Evolutionary conservation across 345 rosid species (phyloP).

Genomic region (Erysimum cheiranthoides): DNA sequence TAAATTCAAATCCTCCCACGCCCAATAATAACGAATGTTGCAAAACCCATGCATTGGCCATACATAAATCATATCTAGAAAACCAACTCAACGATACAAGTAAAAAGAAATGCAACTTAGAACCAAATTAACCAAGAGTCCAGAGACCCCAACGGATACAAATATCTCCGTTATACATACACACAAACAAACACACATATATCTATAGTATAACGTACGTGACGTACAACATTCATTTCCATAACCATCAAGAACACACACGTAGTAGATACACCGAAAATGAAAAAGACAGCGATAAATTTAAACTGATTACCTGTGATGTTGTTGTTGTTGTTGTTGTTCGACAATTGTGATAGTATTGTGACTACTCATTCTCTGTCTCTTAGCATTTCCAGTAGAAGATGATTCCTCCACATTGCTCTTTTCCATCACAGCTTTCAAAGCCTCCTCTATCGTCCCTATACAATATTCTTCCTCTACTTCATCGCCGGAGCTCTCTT

Average conservation of each 20-base stretch:
- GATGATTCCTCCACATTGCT: conserved; percentile 66
- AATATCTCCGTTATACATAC: conserved; percentile 43
- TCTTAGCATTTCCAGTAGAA: conserved; percentile 79
- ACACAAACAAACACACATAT: conserved; percentile 42
- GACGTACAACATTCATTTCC: conserved; percentile 33
- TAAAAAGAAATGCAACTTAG: background rate
- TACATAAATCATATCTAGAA: background rate
- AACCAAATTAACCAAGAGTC: conserved; percentile 26
- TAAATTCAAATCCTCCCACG: background rate
- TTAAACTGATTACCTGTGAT: conserved; percentile 33
- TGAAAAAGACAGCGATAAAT: background rate
- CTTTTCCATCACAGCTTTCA: conserved; percentile 93
- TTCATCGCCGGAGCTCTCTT: conserved; percentile 58
- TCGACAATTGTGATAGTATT: conserved; percentile 56
- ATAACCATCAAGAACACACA: conserved; percentile 12
- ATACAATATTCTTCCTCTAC: conserved; percentile 59
- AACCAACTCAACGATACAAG: conserved; percentile 26
- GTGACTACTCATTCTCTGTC: conserved; percentile 71
- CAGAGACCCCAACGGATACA: conserved; percentile 37
- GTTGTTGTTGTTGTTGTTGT: conserved; percentile 57
- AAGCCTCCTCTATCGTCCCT: conserved; percentile 87
- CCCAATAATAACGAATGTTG: background rate
- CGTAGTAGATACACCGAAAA: conserved; percentile 21
- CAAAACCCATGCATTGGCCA: conserved; percentile 36
- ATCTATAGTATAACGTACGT: conserved; percentile 34